Base-by-base conservation (phyloP, 176 grass and related monocot genomes). In the Hyparrhenia diplandra region DNA sequence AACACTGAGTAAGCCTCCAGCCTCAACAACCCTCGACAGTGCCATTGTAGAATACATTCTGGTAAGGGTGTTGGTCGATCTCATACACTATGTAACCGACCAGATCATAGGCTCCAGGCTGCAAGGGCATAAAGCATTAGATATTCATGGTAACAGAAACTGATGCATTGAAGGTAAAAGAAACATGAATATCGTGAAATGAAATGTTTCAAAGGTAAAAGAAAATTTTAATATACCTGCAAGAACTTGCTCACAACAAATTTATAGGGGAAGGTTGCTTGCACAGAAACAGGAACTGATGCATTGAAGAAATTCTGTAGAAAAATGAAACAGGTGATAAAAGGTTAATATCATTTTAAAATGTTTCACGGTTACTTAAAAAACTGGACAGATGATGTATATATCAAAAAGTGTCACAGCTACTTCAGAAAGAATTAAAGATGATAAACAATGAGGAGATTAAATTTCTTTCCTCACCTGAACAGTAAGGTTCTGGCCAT, bases 91-190 rank as follows among this genome's bases (percentile, higher is more conserved):
- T 95, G 45, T 84, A 88, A 34, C 90, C 96, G 70, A 95, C 96
- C 62, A 99, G 87, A 81, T 95, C 96, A 90, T 95, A 99, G 31
- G 92, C 82, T 55, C 96, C 96, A 82, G 96, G 86, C 96, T 99
- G 90, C 83, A 91, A 58, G 29, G 18, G 39, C 32, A 86, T 20
- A 58, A 77, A 80, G 34, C 79, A 77, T 87, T 46, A 88, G 37
- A 71, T 61, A 81, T 67, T 64, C 27, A 76, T 64, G 62, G 37
- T 39, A 20, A 67, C 78, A 21, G 17, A 84, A 57, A 73, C n/a
- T 11, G 0, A 24, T 24, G 54, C 54, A 24, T 67, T 58, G 16
- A 76, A 78, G 68, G 29, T 39, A 20, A 67, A 67, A 16, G 34
- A 84, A 36, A 73, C n/a, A 61, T 10, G 23, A 82, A 29, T 45